phyloP scores from a whole-genome alignment of 306 rosid species.

The Carpinus viminea region DNA sequence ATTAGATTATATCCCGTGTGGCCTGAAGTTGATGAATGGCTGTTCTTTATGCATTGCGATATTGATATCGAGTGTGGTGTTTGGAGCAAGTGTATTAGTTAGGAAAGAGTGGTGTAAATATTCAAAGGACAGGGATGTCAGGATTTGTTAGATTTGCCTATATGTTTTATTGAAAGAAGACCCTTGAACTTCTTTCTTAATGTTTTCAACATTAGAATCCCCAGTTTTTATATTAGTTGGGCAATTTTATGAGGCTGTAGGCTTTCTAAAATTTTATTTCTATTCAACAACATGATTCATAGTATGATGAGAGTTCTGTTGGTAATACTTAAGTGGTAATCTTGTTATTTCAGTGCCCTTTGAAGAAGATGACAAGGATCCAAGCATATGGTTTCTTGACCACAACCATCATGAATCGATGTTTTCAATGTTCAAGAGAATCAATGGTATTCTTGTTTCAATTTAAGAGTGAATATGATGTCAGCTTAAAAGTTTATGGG shows the following conservation, averaged over 20 bases:
- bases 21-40: not conserved
- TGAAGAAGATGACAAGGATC: slow-evolving; percentile 92
- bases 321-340: not conserved
- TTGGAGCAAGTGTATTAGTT: not conserved
- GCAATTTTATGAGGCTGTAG: not conserved
- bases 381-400: slow-evolving; percentile 95
- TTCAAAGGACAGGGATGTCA: not conserved
- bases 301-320: not conserved
- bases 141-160: not conserved
- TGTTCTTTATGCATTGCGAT: not conserved
- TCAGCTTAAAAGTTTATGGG: too few relatives aligned
- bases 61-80: not conserved
- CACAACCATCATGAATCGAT: too few relatives aligned
- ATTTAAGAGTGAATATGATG: too few relatives aligned
- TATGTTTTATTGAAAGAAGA: not conserved
- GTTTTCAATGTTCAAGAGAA: too few relatives aligned
- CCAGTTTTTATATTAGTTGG: not conserved
- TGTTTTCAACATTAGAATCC: not conserved
- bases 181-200: not conserved
- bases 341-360: slow-evolving; percentile 68
- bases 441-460: too few relatives aligned
- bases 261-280: not conserved
- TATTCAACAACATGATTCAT: not conserved
- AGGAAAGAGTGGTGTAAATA: not conserved
- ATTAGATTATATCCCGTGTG: not conserved